phyloP scores from a whole-genome alignment of 371 early-diverging fungal genomes.

The Syncephalastrum racemosum region DNA sequence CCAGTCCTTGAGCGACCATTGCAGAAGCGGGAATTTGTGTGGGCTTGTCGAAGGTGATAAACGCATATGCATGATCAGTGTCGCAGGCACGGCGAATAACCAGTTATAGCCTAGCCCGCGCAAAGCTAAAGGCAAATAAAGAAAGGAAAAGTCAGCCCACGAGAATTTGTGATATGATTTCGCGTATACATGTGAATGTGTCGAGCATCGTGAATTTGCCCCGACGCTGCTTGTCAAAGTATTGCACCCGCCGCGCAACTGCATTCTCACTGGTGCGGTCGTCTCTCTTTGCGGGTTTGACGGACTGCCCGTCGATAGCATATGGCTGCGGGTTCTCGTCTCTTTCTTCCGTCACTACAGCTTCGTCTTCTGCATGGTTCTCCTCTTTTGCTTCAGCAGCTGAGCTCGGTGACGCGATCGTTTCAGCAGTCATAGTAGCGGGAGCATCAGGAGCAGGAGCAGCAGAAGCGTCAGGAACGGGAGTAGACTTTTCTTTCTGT shows the following conservation, averaged over 20 bases:
- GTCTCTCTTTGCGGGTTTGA: constrained; percentile 7
- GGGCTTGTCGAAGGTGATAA: constrained; percentile 45
- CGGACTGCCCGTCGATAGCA: constrained; percentile 3
- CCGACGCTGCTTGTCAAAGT: constrained; percentile 33
- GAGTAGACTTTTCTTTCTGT: no score
- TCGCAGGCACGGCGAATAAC: constrained; percentile 37
- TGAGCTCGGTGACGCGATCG: no score
- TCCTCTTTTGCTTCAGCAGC: constrained; percentile 20
- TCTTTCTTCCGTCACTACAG: constrained; percentile 16
- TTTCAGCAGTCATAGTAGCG: no score
- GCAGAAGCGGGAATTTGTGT: constrained; percentile 30
- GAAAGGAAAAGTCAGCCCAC: not conserved
- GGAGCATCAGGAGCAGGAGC: no score
- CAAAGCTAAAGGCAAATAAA: constrained; percentile 21
- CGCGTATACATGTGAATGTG: constrained; percentile 28
- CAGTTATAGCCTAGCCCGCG: constrained; percentile 40
- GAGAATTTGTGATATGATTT: not conserved
- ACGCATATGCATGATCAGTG: constrained; percentile 42
- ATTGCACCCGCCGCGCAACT: constrained; percentile 16
- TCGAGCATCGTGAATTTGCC: constrained; percentile 42
- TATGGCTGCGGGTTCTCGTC: constrained; percentile 9
- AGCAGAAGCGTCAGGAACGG: no score
- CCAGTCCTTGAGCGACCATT: constrained; percentile 37
- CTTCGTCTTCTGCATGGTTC: constrained; percentile 27
- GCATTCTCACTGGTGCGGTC: constrained; percentile 9